Base-by-base conservation (phyloP, 106 monocot genomes). In the Platanthera zijinensis region DNA sequence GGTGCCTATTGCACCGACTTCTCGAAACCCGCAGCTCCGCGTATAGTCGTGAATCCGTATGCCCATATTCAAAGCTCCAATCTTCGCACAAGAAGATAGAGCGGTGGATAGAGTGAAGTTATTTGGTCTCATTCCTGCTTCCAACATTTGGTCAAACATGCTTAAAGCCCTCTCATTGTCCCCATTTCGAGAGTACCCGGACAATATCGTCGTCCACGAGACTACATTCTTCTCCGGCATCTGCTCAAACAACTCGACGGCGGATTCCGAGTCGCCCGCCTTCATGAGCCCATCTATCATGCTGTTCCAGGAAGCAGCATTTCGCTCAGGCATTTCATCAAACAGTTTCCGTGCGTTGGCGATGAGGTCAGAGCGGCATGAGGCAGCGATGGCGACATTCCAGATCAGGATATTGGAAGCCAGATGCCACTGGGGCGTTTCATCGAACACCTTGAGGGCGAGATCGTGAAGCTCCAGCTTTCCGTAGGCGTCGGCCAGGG, bases 161-260 rank as follows among this genome's bases (percentile, higher is more conserved):
- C 12, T 32, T 51, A 80, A 14, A 1, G 77, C 80, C 3, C 56
- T 57, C 49, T 72, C 71, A 21, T 83, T 45, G 18, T 78, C 77
- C 7, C 80, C 71, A 21, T 48, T 70, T 51, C 57, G 76, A 39
- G 52, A 48, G 53, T 78, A 74, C 0, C 80, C 86, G 0, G 48
- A 74, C 7, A 83, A 59, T 63, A 83, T 52, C 2, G 80, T 78
- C 4, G 83, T 86, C 86, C 83, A 86, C 47, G 83, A 78, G n/a
- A 86, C 83, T 5, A 86, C 83, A 64, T 83, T 81, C 21, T 72
- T 74, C 78, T 71, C 75, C 0, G 83, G 74, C 83, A 86, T 86
- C 54, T 1, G 18, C 13, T 75, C 77, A 59, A 86, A 83, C 59
- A 86, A 17, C 18, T 79, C 67, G 5, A 22, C 64, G 0, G 83